Evolutionary conservation across 2,329 filamentous ascomycete species (phyloP).

Genomic region (Colletotrichum sp.): DNA sequence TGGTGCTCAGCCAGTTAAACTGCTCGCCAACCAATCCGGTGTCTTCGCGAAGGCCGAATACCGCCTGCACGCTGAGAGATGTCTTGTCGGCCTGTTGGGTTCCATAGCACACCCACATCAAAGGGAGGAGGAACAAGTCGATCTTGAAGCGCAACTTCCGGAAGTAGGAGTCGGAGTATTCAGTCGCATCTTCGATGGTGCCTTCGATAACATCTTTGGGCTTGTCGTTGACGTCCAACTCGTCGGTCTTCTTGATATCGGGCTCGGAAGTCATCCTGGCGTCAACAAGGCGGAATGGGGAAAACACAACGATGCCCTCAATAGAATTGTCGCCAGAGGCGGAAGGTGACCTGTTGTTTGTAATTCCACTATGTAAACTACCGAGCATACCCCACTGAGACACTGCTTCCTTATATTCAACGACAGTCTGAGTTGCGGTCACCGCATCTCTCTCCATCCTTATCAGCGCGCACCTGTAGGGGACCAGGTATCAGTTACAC

Average conservation of each 20-base stretch:
- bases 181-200: conserved; percentile 9
- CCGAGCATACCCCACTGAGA: not conserved
- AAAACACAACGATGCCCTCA: not conserved
- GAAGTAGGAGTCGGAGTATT: conserved; percentile 28
- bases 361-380: not conserved
- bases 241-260: not conserved
- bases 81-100: conserved; percentile 35
- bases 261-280: not conserved
- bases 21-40: conserved; percentile 31
- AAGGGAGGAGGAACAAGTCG: conserved; percentile 31
- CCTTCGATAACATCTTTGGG: not conserved
- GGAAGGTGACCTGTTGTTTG: not conserved
- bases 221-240: not conserved
- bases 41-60: conserved; percentile 33
- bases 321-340: not conserved
- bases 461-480: not conserved
- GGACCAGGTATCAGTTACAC: not conserved
- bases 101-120: conserved; percentile 34
- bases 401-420: not conserved
- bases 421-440: not conserved
- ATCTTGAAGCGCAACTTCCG: conserved; percentile 32
- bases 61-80: conserved; percentile 31
- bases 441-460: not conserved
- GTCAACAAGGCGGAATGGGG: not conserved
- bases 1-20: conserved; percentile 33